Evolutionary conservation across 257 asterid genomes (phyloP), one percentile per base, ranked within the genome.

Genomic region (Anisodus acutangulus): DNA sequence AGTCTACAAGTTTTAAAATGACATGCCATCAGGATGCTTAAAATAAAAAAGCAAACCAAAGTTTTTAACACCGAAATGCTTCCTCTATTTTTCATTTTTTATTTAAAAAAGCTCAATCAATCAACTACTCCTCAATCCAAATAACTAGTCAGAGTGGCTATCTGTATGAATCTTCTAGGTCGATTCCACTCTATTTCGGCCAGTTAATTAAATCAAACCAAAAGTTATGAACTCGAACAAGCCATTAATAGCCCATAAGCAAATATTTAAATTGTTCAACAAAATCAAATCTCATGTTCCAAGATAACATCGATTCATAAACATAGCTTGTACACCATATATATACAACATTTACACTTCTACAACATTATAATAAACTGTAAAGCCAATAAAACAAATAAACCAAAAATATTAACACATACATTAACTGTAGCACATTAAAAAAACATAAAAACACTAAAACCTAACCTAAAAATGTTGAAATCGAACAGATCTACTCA

Each of bases 401-500:
- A 72, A 47, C 5, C 80, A 19, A 74, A 72, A 74, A 1, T 3
- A 3, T 49, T 5, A 74, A 47, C 13, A 37, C 60, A 72, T 72
- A 47, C 6, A 12, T n/a, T 8, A 49, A 49, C 81, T 0, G 62
- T 51, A 68, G 78, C 12, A 68, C 49, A 68, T 68, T 37, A 39
- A 68, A 15, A 12, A 15, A 37, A 19, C 6, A 3, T 1, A 19
- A 3, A 76, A 22, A 51, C 12, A 49, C 19, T 3, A 49, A 19
- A 49, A 39, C 0, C 11, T 47, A 22, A 76, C 19, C 12, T 12
- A 51, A 76, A 76, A 76, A 22, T 15, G 47, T 3, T 51, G 47
- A 76, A 51, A 76, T 76, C 63, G 6, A 76, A 26, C 10, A 76
- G 81, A 76, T 76, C 81, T 76, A 51, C n/a, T 22, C 47, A 76